Base-by-base conservation (phyloP, 1,284 basidiomycete genomes). In the Tilletia caries region DNA sequence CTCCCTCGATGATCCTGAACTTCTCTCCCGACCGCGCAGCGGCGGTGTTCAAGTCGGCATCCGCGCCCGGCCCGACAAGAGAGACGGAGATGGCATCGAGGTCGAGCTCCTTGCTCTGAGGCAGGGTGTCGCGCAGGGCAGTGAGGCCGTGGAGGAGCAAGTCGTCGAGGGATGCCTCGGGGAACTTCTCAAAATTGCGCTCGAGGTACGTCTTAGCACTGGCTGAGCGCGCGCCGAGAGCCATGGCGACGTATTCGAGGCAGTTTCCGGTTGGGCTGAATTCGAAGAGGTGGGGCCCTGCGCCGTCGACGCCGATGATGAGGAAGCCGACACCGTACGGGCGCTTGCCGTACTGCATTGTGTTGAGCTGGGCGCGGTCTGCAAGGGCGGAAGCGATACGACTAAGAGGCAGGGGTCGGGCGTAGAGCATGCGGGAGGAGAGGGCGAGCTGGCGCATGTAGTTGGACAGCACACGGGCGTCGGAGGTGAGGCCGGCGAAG, bases 401-500 rank as follows among this genome's bases (percentile, higher is more conserved):
- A 79, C 92, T 93, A 1, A 98, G 91, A 68, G 96, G 96, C 66
- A 97, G 89, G 18, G 95, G 92, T 44, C 96, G 90, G 83, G 92
- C 93, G 86, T 95, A 98, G 67, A 93, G 86, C 91, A 99, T 95
- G 78, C 91, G 90, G 23, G 91, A 93, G 27, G 89, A 90, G 89
- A 98, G 95, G 54, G 96, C 95, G 85, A 98, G 92, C 85, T 98
- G 96, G 46, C 96, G 89, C 96, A 99, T 98, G 84, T 95, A 98
- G 86, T 98, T 98, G 71, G 75, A 64, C 4, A 62, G 58, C 0
- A 98, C 96, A 84, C 96, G 91, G 67, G 96, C 96, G 86, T 99
- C 96, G 66, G 92, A 95, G 8, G 96, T 99, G 73, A 99, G 86
- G 25, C 96, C 96, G 65, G 96, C 96, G 83, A 98, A 98, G 64